Evolutionary conservation across 2,329 filamentous ascomycete species (phyloP).

Genomic region (Penicillium sp.): DNA sequence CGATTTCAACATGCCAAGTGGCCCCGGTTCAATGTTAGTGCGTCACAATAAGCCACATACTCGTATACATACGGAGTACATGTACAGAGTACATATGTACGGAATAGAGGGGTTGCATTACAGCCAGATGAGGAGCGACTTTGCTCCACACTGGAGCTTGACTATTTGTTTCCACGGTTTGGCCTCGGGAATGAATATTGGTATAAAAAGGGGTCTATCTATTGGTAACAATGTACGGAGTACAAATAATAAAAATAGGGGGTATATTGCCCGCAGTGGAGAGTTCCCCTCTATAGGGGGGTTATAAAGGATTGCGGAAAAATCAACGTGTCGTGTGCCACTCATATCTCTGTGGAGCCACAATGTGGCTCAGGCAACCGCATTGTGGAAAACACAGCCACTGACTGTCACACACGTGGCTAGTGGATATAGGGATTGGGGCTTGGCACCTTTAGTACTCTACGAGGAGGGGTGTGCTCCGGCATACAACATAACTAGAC

Average conservation of each 20-base stretch:
- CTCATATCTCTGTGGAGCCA: conserved; percentile 9
- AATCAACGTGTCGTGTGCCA: not conserved
- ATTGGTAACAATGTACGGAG: not conserved
- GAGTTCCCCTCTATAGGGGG: not conserved
- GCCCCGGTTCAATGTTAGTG: not conserved
- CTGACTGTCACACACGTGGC: conserved; percentile 23
- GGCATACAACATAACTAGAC: not conserved
- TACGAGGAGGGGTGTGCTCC: not conserved
- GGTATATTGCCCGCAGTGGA: conserved; percentile 1
- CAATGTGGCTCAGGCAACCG: conserved; percentile 16
- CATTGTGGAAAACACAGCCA: conserved; percentile 19
- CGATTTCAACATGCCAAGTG: conserved; percentile 1
- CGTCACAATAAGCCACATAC: not conserved
- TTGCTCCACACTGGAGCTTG: conserved; percentile 3
- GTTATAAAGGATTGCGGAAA: not conserved
- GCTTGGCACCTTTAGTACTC: not conserved
- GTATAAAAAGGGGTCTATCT: not conserved
- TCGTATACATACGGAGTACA: too few relatives aligned
- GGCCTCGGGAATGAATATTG: not conserved
- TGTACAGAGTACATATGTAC: not conserved
- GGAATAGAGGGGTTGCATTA: not conserved
- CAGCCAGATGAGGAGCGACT: not conserved
- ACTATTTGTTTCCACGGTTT: conserved; percentile 3
- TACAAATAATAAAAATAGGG: not conserved
- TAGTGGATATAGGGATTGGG: not conserved